phyloP scores from a whole-genome alignment of 2,329 filamentous ascomycete genomes.

The Ceratocystis eucalypticola region DNA sequence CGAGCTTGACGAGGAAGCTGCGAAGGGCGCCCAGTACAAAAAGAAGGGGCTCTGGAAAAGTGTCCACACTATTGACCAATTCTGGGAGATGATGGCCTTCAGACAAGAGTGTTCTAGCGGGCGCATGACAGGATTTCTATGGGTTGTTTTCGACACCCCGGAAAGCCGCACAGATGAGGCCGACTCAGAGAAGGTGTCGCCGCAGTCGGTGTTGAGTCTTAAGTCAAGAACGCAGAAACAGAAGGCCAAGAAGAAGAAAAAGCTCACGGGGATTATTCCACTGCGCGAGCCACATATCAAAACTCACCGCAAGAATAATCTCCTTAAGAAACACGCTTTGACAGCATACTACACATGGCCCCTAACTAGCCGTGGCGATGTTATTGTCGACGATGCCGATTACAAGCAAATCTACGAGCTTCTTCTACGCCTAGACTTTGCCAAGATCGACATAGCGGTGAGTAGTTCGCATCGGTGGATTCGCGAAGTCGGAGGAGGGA shows the following conservation, averaged over 20 bases:
- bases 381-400: slow-evolving; percentile 47
- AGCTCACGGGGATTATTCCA: slow-evolving; percentile 45
- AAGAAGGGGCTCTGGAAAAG: slow-evolving; percentile 64
- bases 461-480: slow-evolving; percentile 58
- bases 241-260: slow-evolving; percentile 34
- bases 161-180: slow-evolving; percentile 25
- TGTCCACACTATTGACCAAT: slow-evolving; percentile 71
- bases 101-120: slow-evolving; percentile 92
- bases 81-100: slow-evolving; percentile 98
- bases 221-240: slow-evolving; percentile 22
- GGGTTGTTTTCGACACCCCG: slow-evolving; percentile 61
- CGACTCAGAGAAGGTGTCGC: slow-evolving; percentile 17
- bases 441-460: slow-evolving; percentile 46
- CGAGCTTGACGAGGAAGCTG: slow-evolving; percentile 74
- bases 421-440: slow-evolving; percentile 61
- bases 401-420: slow-evolving; percentile 58
- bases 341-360: slow-evolving; percentile 57
- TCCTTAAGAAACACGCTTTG: slow-evolving; percentile 35
- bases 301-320: slow-evolving; percentile 36
- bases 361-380: slow-evolving; percentile 44
- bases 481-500: slow-evolving; percentile 42
- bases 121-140: slow-evolving; percentile 82
- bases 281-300: slow-evolving; percentile 54
- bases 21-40: slow-evolving; percentile 41
- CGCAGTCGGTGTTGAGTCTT: neutral